Evolutionary conservation across 345 rosid genomes (phyloP).

Genomic region (Rhodamnia argentea): DNA sequence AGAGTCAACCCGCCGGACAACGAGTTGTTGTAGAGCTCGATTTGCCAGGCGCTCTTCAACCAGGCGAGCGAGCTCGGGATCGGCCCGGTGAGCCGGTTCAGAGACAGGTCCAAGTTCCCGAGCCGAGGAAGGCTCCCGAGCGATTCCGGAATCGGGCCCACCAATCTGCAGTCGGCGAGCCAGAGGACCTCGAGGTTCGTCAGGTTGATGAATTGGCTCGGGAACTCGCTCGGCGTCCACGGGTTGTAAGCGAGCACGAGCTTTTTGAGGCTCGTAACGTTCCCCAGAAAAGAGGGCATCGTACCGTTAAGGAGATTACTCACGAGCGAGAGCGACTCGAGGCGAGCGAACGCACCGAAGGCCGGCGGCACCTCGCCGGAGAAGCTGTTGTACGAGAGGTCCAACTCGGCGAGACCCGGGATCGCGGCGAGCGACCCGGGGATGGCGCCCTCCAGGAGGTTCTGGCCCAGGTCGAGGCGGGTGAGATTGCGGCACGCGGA

Average conservation of each 20-base stretch:
- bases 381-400: constrained; percentile 48
- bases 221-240: constrained; percentile 36
- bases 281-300: constrained; percentile 44
- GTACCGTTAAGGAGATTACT: constrained; percentile 46
- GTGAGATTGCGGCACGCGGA: constrained; percentile 37
- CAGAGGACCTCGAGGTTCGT: constrained; percentile 49
- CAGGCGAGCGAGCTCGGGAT: constrained; percentile 49
- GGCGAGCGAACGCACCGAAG: constrained; percentile 36
- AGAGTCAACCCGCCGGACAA: constrained; percentile 56
- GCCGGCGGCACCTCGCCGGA: constrained; percentile 43
- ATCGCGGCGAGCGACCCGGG: constrained; percentile 48
- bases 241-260: constrained; percentile 55
- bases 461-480: constrained; percentile 27
- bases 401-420: constrained; percentile 28
- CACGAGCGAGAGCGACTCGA: constrained; percentile 39
- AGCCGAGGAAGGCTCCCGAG: constrained; percentile 28
- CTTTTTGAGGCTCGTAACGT: constrained; percentile 43
- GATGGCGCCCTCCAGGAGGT: constrained; percentile 39
- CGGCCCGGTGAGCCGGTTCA: constrained; percentile 48
- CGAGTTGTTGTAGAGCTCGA: constrained; percentile 69
- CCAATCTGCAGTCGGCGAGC: constrained; percentile 39
- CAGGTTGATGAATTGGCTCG: constrained; percentile 41
- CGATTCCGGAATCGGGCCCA: constrained; percentile 44
- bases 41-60: constrained; percentile 35
- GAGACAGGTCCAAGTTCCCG: constrained; percentile 39